Base-by-base conservation (phyloP, 2,329 filamentous ascomycete genomes). In the Verruconis gallopava region DNA sequence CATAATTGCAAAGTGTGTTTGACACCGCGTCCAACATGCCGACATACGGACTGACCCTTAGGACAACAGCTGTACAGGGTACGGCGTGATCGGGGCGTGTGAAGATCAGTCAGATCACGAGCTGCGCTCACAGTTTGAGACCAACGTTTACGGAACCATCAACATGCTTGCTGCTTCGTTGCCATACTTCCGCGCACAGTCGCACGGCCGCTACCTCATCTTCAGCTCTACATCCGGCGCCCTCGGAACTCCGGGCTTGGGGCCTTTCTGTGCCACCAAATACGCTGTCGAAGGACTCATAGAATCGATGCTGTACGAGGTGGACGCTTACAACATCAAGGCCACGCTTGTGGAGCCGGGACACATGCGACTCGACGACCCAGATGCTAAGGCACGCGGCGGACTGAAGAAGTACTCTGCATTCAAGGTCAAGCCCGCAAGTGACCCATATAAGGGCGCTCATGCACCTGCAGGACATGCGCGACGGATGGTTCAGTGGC, bases 91-190 rank as follows among this genome's bases (percentile, higher is more conserved):
- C 51, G 89, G 85, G 20, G 80, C 89, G 1, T 95, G 88, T 61
- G 91, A 96, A 63, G 91, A 96, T 62, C 91, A 96, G 64, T 86
- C 95, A 59, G 85, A 94, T 57, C 80, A 86, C 59, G 91, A 96
- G 56, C 75, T 96, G 51, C 82, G 86, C 45, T 89, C 93, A 54
- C 91, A 96, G 61, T 95, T 96, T 63, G 85, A 93, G 67, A 95
- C 88, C 17, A 98, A 98, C 61, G 94, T 95, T 61, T 89, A 93
- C 70, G 91, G 91, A 42, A 93, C 86, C 0, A 63, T 96, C 46
- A 83, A 96, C 62, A 94, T 98, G 52, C 81, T 96, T 45, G 86
- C 95, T 58, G 68, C 84, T 15, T 88, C 82, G 1, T 66, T 96
- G 28, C 86, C 88, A 0, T 85, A 93, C 63, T 93, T 96, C 52